Base-by-base conservation (phyloP, 495 filamentous ascomycete genomes). In the Hypoxylon rickii region DNA sequence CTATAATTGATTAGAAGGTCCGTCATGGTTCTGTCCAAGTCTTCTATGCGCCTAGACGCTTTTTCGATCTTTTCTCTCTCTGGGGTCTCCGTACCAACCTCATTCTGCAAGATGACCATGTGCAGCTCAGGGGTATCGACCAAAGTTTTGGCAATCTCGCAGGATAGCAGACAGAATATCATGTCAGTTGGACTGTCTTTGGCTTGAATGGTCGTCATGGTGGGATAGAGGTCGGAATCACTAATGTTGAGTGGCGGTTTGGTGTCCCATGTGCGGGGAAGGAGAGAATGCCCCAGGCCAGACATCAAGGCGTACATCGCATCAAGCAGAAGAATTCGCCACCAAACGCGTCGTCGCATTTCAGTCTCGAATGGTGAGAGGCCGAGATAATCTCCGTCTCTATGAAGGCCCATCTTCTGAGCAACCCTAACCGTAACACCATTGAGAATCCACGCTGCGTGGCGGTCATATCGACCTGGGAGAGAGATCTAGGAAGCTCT, bases 351-450 rank as follows among this genome's bases (percentile, higher is more conserved):
- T 44, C 87, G 77, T 13, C 87, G 77, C 66, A 86, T 85, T 59
- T 90, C 87, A 12, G 85, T 80, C 58, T 89, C 85, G 47, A 83
- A 81, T 2, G 85, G 79, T 3, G 77, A 59, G n/a, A 90, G 79
- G 0, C 83, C 81, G 52, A 89, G 82, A 12, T 79, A 73, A 8
- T 84, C 81, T 16, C 87, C 87, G 51, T 90, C 87, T 8, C 85
- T 81, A 63, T 89, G 87, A 1, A 89, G 74, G 0, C 86, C 86
- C 84, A 89, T 86, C 15, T 83, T 85, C 51, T 89, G 86, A 0
- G 86, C 86, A n/a, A 87, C 81, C 58, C 83, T 76, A 59, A 87
- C 78, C 7, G 79, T 77, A 7, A 84, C 70, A 17, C 84, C 85
- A 19, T 76, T 76, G 29, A 80, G 54, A 26, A 81, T 74, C 78